These are phyloP conservation scores for Saturnispora mendoncae DNA, from an alignment of 805 yeast species.

Conservation along the genomic window DNA sequence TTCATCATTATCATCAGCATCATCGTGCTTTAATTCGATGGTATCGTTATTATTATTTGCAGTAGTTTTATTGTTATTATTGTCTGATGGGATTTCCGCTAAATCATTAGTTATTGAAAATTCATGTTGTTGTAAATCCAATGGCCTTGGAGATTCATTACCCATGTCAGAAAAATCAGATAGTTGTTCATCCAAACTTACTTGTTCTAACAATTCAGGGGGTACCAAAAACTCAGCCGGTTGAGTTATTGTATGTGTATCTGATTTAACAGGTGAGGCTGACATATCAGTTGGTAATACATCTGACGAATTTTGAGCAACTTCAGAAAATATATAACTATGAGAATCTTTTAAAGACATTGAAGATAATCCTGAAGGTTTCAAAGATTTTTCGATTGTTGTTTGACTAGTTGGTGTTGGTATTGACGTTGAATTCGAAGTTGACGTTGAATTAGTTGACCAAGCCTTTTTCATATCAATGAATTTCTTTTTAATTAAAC, in stretches of 20 bases:
- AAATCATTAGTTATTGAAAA: background rate
- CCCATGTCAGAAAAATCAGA: background rate
- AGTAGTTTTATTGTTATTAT: background rate
- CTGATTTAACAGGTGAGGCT: background rate
- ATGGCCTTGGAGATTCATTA: background rate
- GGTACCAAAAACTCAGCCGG: background rate
- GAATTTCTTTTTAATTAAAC: constrained; percentile 46
- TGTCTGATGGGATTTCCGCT: background rate
- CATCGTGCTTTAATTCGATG: background rate
- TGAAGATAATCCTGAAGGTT: constrained; percentile 8
- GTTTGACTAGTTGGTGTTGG: background rate
- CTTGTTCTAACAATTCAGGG: background rate
- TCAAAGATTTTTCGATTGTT: background rate
- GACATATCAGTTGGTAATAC: background rate
- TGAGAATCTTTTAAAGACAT: constrained; percentile 12
- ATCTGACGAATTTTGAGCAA: constrained; percentile 3
- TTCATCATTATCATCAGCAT: background rate
- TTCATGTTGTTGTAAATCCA: background rate
- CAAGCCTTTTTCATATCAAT: constrained; percentile 23
- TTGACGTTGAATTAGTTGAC: background rate
- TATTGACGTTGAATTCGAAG: background rate
- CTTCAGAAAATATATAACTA: constrained; percentile 15
- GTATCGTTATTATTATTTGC: background rate
- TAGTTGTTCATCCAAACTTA: background rate
- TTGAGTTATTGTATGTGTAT: background rate